Evolutionary conservation across 345 rosid species (phyloP), one percentile per base, ranked within the genome.

Genomic region (Brassica cretica): DNA sequence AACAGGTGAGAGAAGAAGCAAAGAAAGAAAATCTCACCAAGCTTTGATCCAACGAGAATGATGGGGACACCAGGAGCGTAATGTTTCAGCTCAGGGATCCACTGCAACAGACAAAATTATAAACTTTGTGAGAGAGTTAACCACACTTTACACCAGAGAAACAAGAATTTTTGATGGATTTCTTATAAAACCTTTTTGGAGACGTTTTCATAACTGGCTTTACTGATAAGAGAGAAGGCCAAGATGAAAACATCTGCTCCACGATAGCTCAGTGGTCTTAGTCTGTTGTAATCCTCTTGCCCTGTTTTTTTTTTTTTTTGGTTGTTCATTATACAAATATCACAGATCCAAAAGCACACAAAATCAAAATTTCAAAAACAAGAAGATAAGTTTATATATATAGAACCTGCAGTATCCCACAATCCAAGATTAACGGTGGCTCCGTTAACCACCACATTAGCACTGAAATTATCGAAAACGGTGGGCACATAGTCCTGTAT

Each of bases 1-100:
- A 29, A 59, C 15, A 55, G 18, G 27, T 7, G 0, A 10, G 19
- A 62, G 72, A 75, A 30, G 1, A 64, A 2, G 15, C 16, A 56
- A 27, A 59, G 30, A 70, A 16, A 4, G 39, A 72, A 64, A 72
- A 44, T 8, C 83, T 82, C 76, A 95, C 99, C 99, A 78, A 93
- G 92, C 89, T 95, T 93, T 55, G 98, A 91, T 75, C 99, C 98
- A 83, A 93, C 97, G 24, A 93, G 97, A 78, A 93, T 69, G 41
- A 91, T 83, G 71, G 96, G 99, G 64, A 95, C 93, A 77, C 98
- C 97, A 49, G 98, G 99, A 3, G 94, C 97, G 70, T 93, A 93
- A 83, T 95, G 98, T 84, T 86, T 89, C 86, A 93, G 80, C 87
- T 95, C 99, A 1, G 99, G 98, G 82, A 95, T 95, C 99, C 99